Percentiles rank a stretch among this genome's conserved stretches.
Conservation (phyloP, 2,329 filamentous ascomycete species). For the Helotiales sp. region DNA sequence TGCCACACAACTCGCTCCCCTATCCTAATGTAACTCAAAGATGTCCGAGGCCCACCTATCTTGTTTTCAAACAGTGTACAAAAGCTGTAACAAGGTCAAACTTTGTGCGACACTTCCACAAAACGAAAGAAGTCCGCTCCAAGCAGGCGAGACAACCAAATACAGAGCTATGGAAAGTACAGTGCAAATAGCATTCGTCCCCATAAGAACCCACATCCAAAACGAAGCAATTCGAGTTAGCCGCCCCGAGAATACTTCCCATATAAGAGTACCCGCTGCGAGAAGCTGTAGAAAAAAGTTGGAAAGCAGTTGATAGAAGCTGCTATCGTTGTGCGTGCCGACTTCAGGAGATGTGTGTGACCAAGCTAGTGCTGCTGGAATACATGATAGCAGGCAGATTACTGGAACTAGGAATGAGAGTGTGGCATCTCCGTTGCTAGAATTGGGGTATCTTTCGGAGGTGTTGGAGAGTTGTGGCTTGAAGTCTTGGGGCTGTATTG, state of each 20-base stretch:
- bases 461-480: not conserved
- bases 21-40: too few species aligned
- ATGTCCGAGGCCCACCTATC: too few species aligned
- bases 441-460: not conserved
- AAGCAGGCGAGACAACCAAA: not conserved
- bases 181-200: not conserved
- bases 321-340: not conserved
- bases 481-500: not conserved
- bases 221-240: not conserved
- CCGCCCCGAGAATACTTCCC: not conserved
- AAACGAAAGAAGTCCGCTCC: not conserved
- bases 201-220: not conserved
- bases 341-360: not conserved
- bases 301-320: not conserved
- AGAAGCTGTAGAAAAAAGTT: not conserved
- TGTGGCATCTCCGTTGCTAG: not conserved
- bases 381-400: not conserved
- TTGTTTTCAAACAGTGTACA: too few species aligned
- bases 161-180: not conserved
- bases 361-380: not conserved
- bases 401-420: not conserved
- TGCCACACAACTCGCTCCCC: too few species aligned
- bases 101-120: too few species aligned
- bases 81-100: not conserved
- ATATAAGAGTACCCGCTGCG: not conserved